Percentiles rank a stretch among this genome's conserved stretches.
Conservation (phyloP, 2,329 filamentous ascomycete species). For the Beauveria rudraprayagi region DNA sequence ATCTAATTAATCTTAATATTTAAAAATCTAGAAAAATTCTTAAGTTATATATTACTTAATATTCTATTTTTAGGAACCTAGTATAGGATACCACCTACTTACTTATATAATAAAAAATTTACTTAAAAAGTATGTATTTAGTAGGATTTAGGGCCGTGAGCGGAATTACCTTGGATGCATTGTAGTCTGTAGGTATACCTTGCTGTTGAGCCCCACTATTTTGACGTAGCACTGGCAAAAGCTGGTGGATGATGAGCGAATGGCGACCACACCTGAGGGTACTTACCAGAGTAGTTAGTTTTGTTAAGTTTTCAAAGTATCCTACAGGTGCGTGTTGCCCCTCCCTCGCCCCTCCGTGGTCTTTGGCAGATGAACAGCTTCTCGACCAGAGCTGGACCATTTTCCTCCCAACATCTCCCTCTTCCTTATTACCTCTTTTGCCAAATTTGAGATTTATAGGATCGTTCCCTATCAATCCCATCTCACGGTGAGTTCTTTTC, state of each 20-base stretch:
- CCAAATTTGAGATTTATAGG: not conserved
- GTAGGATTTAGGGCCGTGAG: too few relatives aligned
- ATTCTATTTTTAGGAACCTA: too few relatives aligned
- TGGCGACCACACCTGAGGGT: not conserved
- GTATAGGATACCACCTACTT: too few relatives aligned
- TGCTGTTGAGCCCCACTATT: not conserved
- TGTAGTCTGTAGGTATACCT: not conserved
- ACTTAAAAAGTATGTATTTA: too few relatives aligned
- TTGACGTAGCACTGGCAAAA: not conserved
- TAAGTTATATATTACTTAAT: too few relatives aligned
- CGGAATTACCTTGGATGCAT: too few relatives aligned
- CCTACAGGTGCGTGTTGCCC: slow-evolving; percentile 2
- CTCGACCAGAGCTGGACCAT: slow-evolving; percentile 4
- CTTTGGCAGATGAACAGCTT: slow-evolving; percentile 8
- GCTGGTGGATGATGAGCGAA: not conserved
- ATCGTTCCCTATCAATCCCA: not conserved
- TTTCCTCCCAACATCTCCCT: slow-evolving; percentile 10
- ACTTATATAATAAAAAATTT: too few relatives aligned
- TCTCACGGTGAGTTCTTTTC: not conserved
- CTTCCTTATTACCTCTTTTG: not conserved
- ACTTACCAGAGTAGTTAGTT: too few relatives aligned
- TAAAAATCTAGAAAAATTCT: too few relatives aligned
- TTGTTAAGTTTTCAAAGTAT: not conserved
- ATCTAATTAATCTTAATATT: too few relatives aligned
- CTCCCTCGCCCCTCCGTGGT: slow-evolving; percentile 9